These are phyloP conservation scores for Fusarium falciforme DNA, from an alignment of 2,329 filamentous ascomycete genomes.

Conservation along the genomic window DNA sequence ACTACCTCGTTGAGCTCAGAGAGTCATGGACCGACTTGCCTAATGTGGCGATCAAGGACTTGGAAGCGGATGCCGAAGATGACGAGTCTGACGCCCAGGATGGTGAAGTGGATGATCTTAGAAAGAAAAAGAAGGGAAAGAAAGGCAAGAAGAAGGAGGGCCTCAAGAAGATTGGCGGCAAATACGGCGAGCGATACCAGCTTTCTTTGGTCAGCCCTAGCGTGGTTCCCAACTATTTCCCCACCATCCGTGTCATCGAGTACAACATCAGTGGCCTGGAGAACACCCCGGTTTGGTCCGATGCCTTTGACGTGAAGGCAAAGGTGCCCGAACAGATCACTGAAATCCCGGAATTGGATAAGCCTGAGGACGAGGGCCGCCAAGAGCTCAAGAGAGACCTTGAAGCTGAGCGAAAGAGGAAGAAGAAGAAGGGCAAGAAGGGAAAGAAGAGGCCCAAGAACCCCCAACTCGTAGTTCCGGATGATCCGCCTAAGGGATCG, in stretches of 20 bases:
- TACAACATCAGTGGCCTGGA: conserved; percentile 91
- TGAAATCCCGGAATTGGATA: conserved; percentile 40
- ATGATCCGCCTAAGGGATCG: conserved; percentile 76
- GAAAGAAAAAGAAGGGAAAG: conserved; percentile 44
- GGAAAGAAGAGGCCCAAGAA: conserved; percentile 63
- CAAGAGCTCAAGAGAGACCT: conserved; percentile 46
- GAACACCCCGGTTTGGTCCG: conserved; percentile 59
- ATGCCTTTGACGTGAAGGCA: conserved; percentile 40
- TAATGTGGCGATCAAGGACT: conserved; percentile 52
- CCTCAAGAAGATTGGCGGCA: conserved; percentile 75
- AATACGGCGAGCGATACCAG: conserved; percentile 87
- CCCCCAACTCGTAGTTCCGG: conserved; percentile 73
- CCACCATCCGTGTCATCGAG: conserved; percentile 88
- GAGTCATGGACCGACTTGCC: conserved; percentile 83
- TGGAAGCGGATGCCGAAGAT: conserved; percentile 29
- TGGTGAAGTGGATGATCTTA: conserved; percentile 28
- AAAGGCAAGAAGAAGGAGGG: conserved; percentile 63
- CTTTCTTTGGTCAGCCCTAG: conserved; percentile 85
- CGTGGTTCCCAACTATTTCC: conserved; percentile 92
- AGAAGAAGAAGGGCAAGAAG: conserved; percentile 45
- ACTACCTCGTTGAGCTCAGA: conserved; percentile 84
- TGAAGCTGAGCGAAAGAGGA: conserved; percentile 45
- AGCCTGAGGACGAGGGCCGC: conserved; percentile 40
- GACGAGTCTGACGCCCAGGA: conserved; percentile 38
- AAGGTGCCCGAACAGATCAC: conserved; percentile 11